phyloP scores from a whole-genome alignment of 768 basidiomycete species.

The Royoungia palumana region DNA sequence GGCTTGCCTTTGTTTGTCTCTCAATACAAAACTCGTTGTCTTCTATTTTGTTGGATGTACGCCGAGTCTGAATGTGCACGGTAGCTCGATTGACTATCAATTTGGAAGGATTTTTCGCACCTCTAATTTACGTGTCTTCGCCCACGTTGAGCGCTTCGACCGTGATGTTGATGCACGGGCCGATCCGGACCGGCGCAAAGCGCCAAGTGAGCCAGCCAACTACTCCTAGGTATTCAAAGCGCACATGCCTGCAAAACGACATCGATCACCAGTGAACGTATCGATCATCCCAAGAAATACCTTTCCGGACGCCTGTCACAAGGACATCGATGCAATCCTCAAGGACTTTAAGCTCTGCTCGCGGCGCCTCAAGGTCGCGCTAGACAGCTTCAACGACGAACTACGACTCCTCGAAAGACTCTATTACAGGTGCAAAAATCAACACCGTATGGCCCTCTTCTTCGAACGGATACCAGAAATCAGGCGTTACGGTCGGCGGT shows the following conservation, averaged over 20 bases:
- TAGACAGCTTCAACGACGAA: constrained; percentile 28
- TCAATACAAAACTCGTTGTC: too few relatives aligned
- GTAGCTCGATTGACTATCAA: too few relatives aligned
- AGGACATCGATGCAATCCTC: constrained; percentile 50
- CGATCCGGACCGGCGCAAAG: too few relatives aligned
- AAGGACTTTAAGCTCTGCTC: constrained; percentile 56
- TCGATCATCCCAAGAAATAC: constrained; percentile 16
- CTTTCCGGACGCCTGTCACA: constrained; percentile 27
- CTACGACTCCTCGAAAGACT: constrained; percentile 59
- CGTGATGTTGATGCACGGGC: too few relatives aligned
- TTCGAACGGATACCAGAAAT: constrained; percentile 63
- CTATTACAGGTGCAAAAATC: constrained; percentile 79
- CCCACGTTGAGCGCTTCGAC: too few relatives aligned
- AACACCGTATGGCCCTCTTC: constrained; percentile 50
- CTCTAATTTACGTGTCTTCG: too few relatives aligned
- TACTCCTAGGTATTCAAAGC: neutral
- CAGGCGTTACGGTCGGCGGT: constrained; percentile 39
- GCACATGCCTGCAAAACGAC: constrained; percentile 10
- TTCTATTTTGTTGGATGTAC: too few relatives aligned
- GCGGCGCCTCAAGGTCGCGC: constrained; percentile 48
- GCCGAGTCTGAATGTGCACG: too few relatives aligned
- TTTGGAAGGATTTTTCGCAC: too few relatives aligned
- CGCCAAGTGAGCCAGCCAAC: too few relatives aligned
- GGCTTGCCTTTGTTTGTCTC: too few relatives aligned
- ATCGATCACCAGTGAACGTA: constrained; percentile 6